Evolutionary conservation across 78 protist genomes (phyloP), one percentile per base, ranked within the genome.

Genomic region (Dictyostelium purpureum): DNA sequence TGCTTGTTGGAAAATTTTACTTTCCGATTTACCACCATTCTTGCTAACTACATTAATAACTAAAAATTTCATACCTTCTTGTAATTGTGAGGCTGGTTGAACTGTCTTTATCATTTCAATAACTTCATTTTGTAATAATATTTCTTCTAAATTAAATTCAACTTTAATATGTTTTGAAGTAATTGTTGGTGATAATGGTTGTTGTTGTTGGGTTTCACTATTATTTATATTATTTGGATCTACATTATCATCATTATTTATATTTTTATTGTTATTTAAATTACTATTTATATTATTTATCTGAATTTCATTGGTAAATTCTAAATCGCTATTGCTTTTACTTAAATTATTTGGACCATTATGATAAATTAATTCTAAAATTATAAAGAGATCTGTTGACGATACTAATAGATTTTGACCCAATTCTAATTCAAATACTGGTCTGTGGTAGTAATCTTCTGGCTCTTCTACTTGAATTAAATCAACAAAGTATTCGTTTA

Each of bases 61-160:
- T 52, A 82, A 56, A 28, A 82, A 82, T 11, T 82, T 82, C 90
- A 82, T 82, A 19, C 90, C 90, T 18, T 82, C 90, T 54, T 82
- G 90, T 19, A 82, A 33, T 28, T 82, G 90, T 24, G 77, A 47
- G 5, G 90, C 90, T 19, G 78, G 78, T 49, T 82, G 90, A 35
- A 82, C 90, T 12, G 33, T 70, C 28, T 82, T 82, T 9, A 82
- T 82, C 90, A 82, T 82, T 43, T 82, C 90, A 24, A 82, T 79
- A 12, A 82, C 59, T 52, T 82, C 90, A 26, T 71, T 71, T 71
- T 71, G 78, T 26, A 71, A 40, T 43, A 24, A 37, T 4, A 42
- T 49, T 19, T 77, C 74, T 47, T 82, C 90, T 21, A 43, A 56
- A 43, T 6, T 6, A 19, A 21, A 11, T 16, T 71, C 31, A 56